A percentile compares a stretch with the other conserved stretches of the same genome.
phyloP scores from a whole-genome alignment of 345 rosid genomes.

The Lepidium aucheri region DNA sequence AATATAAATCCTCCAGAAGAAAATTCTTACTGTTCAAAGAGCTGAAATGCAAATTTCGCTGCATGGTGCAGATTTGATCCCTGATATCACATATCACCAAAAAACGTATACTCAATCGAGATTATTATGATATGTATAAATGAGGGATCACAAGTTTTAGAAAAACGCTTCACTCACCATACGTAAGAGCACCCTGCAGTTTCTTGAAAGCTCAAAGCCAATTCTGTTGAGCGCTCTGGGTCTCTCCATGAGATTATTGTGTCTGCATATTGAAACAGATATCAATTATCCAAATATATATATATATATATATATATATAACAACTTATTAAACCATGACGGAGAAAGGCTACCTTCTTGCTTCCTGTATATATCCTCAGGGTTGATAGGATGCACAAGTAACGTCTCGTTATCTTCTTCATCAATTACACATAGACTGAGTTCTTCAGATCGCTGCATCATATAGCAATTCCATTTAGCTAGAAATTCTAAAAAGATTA shows the following conservation, averaged over 20 bases:
- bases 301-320: background rate
- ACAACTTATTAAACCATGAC: background rate
- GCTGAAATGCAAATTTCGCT: constrained; percentile 76
- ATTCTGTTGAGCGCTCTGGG: constrained; percentile 74
- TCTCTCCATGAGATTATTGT: constrained; percentile 99
- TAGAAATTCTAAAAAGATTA: background rate
- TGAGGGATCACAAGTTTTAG: background rate
- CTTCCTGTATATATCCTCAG: constrained; percentile 91
- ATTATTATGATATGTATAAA: background rate
- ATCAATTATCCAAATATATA: background rate
- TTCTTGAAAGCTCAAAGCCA: constrained; percentile 98
- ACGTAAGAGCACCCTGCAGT: constrained; percentile 85
- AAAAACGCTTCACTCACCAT: constrained; percentile 33
- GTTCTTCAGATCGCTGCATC: constrained; percentile 82
- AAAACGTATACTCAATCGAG: background rate
- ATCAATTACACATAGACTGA: constrained; percentile 73
- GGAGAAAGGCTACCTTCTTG: constrained; percentile 73
- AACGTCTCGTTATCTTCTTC: constrained; percentile 90
- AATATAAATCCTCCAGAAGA: constrained; percentile 8
- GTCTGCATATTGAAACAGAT: constrained; percentile 41
- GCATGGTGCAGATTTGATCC: constrained; percentile 85
- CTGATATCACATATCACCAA: constrained; percentile 13
- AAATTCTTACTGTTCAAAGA: constrained; percentile 66
- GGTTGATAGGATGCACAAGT: constrained; percentile 77
- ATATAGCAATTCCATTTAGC: constrained; percentile 15